phyloP scores from a whole-genome alignment of 495 filamentous ascomycete species.

The Hypomontagnella submonticulosa region DNA sequence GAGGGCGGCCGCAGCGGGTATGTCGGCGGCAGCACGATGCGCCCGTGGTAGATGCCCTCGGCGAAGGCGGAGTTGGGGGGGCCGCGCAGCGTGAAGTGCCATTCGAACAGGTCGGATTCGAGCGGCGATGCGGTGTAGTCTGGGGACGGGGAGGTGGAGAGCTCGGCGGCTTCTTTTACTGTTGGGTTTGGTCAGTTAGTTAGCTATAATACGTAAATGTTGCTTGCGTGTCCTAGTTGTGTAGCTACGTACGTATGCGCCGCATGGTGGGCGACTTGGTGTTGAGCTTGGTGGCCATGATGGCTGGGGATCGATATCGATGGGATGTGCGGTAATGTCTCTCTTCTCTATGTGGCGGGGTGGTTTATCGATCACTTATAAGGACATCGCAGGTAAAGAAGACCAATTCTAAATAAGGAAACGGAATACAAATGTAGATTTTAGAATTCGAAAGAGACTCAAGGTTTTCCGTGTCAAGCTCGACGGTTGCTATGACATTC shows the following conservation, averaged over 20 bases:
- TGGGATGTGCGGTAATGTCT: no score
- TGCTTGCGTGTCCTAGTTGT: no score
- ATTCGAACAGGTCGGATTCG: conserved; percentile 93
- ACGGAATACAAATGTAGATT: no score
- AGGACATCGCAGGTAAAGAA: no score
- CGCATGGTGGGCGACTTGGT: conserved; percentile 83
- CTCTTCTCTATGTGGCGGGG: no score
- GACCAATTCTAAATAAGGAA: no score
- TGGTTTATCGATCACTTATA: no score
- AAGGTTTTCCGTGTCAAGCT: no score
- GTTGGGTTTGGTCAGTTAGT: conserved; percentile 38
- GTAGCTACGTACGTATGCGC: conserved; percentile 73
- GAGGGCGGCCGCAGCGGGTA: conserved; percentile 91
- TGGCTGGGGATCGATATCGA: conserved; percentile 20
- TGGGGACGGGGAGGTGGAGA: conserved; percentile 77
- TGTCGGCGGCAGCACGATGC: conserved; percentile 86
- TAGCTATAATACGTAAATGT: no score
- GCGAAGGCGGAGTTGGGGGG: conserved; percentile 84
- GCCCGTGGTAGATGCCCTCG: conserved; percentile 90
- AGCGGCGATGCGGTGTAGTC: conserved; percentile 85
- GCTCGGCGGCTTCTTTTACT: conserved; percentile 88
- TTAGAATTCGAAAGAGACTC: no score
- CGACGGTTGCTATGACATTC: no score
- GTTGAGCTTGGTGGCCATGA: conserved; percentile 66
- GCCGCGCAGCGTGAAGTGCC: conserved; percentile 98